Evolutionary conservation across 129 eudicot genomes (phyloP).

Genomic region (Flaveria sonorensis): DNA sequence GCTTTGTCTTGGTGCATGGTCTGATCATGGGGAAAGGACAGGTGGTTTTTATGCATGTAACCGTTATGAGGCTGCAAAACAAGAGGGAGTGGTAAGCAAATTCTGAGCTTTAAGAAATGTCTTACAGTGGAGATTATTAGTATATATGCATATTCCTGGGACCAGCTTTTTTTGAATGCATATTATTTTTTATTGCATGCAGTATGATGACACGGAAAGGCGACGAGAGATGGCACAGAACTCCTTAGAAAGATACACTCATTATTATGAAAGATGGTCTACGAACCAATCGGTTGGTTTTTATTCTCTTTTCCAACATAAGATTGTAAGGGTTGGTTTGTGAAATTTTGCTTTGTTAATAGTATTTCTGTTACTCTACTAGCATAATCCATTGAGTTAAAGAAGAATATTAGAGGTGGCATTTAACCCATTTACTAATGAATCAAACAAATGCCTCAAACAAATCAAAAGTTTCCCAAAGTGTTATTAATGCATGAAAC

Average conservation of each 20-base stretch:
- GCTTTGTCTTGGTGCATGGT: slow-evolving; percentile 96
- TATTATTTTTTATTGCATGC: slow-evolving; percentile 34
- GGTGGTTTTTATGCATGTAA: slow-evolving; percentile 99
- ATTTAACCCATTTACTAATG: not conserved
- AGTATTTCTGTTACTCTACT: not conserved
- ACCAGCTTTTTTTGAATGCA: not conserved
- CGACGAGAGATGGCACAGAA: slow-evolving; percentile 98
- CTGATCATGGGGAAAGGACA: slow-evolving; percentile 94
- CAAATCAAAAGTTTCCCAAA: not conserved
- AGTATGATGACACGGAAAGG: slow-evolving; percentile 92
- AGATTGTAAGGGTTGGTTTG: not conserved
- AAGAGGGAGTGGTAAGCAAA: slow-evolving; percentile 80
- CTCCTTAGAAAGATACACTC: slow-evolving; percentile 94
- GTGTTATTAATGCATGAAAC: not conserved
- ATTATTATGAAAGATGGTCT: slow-evolving; percentile 98
- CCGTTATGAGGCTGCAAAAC: slow-evolving; percentile 92
- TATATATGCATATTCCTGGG: slow-evolving; percentile 8
- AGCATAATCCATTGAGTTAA: not conserved
- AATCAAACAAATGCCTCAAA: not conserved
- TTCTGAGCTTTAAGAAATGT: slow-evolving; percentile 10
- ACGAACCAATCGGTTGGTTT: slow-evolving; percentile 85
- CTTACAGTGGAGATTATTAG: not conserved
- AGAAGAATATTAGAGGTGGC: not conserved
- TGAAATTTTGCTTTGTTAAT: not conserved
- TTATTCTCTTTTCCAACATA: slow-evolving; percentile 1